Evolutionary conservation across 148 eudicot species (phyloP).

Genomic region (Cornus suecica): DNA sequence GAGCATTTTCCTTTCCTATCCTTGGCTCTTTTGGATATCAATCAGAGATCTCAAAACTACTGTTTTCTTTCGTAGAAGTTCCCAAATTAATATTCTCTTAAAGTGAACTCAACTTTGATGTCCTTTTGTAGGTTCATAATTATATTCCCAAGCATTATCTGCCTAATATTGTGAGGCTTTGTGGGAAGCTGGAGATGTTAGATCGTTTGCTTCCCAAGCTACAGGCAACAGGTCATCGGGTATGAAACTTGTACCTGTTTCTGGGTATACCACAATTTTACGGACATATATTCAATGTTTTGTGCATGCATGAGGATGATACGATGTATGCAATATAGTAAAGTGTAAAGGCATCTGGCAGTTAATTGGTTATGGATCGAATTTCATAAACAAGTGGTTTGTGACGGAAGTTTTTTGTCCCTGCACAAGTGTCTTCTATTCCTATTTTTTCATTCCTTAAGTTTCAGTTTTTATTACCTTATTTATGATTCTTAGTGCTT

Average conservation of each 20-base stretch:
- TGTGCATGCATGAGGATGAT: constrained; percentile 5
- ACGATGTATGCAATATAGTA: not conserved
- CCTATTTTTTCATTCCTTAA: not conserved
- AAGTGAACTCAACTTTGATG: not conserved
- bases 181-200: constrained; percentile 99
- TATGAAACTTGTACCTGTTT: constrained; percentile 28
- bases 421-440: not conserved
- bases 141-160: constrained; percentile 80
- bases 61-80: not conserved
- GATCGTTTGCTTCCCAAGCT: constrained; percentile 94
- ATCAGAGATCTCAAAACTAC: constrained; percentile 6
- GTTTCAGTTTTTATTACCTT: not conserved
- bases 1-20: not conserved
- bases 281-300: not conserved
- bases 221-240: constrained; percentile 97
- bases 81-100: not conserved
- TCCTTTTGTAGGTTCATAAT: constrained; percentile 63
- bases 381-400: not conserved
- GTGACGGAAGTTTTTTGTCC: not conserved
- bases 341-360: not conserved
- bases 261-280: not conserved
- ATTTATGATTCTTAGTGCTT: not conserved
- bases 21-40: not conserved
- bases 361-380: constrained; percentile 1
- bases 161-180: constrained; percentile 79